These are phyloP conservation scores for Alternaria sp. DNA, from an alignment of 2,329 filamentous ascomycete species.

Conservation along the genomic window DNA sequence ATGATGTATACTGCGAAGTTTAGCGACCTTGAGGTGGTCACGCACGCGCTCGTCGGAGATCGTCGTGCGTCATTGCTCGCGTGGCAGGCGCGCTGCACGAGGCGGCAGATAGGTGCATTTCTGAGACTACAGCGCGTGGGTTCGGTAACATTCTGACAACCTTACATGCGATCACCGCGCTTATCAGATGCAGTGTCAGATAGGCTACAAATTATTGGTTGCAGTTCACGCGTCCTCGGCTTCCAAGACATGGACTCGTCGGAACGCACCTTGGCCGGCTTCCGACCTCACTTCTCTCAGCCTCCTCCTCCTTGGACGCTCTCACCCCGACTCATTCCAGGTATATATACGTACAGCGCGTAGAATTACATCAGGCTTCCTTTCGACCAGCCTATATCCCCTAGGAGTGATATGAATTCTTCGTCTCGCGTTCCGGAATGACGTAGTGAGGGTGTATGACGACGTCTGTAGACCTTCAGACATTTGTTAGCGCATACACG, in stretches of 20 bases:
- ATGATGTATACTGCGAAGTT: constrained; percentile 6
- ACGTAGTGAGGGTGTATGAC: background rate
- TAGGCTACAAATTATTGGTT: background rate
- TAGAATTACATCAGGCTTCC: background rate
- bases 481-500: background rate
- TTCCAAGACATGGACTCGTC: constrained; percentile 5
- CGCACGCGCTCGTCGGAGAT: constrained; percentile 19
- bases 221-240: background rate
- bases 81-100: constrained; percentile 20
- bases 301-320: background rate
- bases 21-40: constrained; percentile 9
- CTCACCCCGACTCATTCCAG: background rate
- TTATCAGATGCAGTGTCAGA: constrained; percentile 1
- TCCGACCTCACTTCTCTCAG: background rate
- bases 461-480: background rate
- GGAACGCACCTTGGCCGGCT: constrained; percentile 4
- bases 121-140: background rate
- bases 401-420: background rate
- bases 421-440: background rate
- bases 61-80: constrained; percentile 20
- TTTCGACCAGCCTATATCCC: background rate
- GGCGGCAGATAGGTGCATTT: background rate
- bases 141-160: background rate
- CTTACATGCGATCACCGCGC: background rate
- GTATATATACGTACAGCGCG: background rate